Conservation (phyloP, 2,329 filamentous ascomycete species). For the Fusarium albosuccineum region DNA sequence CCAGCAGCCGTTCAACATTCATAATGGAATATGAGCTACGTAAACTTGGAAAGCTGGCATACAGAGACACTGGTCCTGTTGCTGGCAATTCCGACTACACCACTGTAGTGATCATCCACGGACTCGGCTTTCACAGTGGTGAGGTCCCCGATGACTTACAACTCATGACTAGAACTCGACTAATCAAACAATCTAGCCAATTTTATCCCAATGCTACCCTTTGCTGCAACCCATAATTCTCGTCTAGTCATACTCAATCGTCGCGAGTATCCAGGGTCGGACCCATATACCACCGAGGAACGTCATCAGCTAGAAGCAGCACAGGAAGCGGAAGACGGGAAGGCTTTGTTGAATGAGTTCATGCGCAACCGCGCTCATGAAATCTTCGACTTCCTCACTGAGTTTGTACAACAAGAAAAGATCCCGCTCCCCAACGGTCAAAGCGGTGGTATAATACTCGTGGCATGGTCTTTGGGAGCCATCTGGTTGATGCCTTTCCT, state of each 20-base stretch:
- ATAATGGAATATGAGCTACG: neutral
- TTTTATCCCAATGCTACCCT: neutral
- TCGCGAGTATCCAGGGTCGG: neutral
- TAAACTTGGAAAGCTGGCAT: neutral
- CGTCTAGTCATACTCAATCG: neutral
- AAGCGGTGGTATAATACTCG: neutral
- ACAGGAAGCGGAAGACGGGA: neutral
- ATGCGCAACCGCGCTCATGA: neutral
- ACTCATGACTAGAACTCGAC: neutral
- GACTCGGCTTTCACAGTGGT: neutral
- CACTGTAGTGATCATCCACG: neutral
- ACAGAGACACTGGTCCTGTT: neutral
- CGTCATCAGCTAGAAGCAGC: neutral
- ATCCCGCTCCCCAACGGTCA: neutral
- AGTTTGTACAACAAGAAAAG: neutral
- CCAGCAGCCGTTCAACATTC: too few species aligned
- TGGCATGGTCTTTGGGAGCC: neutral
- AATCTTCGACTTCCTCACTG: neutral
- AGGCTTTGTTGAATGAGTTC: neutral
- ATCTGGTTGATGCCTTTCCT: neutral
- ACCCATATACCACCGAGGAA: neutral
- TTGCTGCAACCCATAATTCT: neutral
- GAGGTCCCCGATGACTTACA: neutral
- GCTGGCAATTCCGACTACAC: neutral
- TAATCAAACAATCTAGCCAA: neutral